These are phyloP conservation scores for Papiliotrema laurentii DNA, from an alignment of 1,284 basidiomycete genomes.

Conservation along the genomic window DNA sequence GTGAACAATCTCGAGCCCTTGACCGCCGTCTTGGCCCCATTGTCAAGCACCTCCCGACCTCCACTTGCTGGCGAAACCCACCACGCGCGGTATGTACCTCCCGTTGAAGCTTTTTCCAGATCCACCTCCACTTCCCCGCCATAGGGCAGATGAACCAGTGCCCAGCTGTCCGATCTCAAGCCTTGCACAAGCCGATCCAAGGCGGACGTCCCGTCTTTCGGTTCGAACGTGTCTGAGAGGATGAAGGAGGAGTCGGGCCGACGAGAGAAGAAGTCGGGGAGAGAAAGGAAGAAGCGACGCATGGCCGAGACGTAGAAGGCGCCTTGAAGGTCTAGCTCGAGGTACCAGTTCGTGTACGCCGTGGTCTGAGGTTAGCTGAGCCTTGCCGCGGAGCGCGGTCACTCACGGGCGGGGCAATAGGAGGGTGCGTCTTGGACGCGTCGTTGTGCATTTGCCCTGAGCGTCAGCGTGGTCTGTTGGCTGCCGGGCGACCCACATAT, in stretches of 20 bases:
- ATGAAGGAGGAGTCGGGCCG: conserved; percentile 16
- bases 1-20: conserved; percentile 1
- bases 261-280: conserved; percentile 10
- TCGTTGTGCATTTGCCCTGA: conserved; percentile 18
- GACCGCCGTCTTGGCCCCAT: background rate
- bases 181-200: conserved; percentile 11
- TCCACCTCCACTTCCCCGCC: conserved; percentile 11
- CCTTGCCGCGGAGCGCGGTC: background rate
- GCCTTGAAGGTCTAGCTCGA: conserved; percentile 16
- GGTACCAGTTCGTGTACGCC: conserved; percentile 13
- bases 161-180: conserved; percentile 9
- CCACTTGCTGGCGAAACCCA: conserved; percentile 12
- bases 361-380: conserved; percentile 1
- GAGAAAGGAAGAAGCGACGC: conserved; percentile 7
- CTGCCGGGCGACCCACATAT: conserved; percentile 5
- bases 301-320: conserved; percentile 8
- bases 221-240: conserved; percentile 11
- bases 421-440: conserved; percentile 13
- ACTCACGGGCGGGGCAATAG: conserved; percentile 12
- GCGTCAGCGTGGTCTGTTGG: background rate
- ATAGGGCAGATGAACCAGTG: conserved; percentile 14
- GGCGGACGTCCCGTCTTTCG: conserved; percentile 1
- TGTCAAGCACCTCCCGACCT: background rate
- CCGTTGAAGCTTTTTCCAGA: conserved; percentile 3
- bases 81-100: conserved; percentile 1